Base-by-base conservation (phyloP, 2,329 filamentous ascomycete genomes). In the Claviceps maximensis region DNA sequence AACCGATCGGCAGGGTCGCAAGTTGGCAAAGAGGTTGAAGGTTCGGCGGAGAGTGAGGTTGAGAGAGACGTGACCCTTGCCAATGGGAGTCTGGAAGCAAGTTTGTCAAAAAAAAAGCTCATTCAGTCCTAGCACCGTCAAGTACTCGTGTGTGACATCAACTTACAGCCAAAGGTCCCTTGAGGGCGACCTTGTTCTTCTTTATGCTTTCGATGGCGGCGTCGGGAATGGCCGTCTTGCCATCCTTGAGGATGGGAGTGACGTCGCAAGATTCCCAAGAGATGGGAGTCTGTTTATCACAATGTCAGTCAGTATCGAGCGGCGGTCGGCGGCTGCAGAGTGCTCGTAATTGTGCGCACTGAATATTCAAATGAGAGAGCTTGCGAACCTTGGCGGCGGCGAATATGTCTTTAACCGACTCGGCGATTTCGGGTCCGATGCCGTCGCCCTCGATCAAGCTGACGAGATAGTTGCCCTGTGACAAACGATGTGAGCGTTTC, bases 11-110 rank as follows among this genome's bases (percentile, higher is more conserved):
- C 94, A 98, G 58, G 94, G 93, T 67, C 94, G 90, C 65, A 98
- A 80, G 78, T 98, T 98, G 76, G 93, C 94, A 74, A 98, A 98
- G 65, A 98, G 89, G 80, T 98, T 98, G 79, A 98, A 98, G 59
- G 94, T 98, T 68, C 93, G 87, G 69, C 93, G 91, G 65, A 98
- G 89, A 56, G 93, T 98, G 60, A 98, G 79, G 81, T 98, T 98
- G 63, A 98, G 87, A 55, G 93, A 97, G 70, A 98, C 91, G 76
- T 98, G 93, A 67, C 93, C 93, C 80, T 97, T 98, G 73, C 94
- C 93, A 66, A 98, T 83, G 59, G 93, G 93, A 3, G 93, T 98
- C 81, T 90, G 58, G 40, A 56, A 53, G 31, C 19, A 19, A n/a
- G 3, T 23, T 42, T 31, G 33, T 55, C 40, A 53, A 31, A 19